These are phyloP conservation scores for Termitomyces sp. DNA, from an alignment of 768 basidiomycete species.

Conservation along the genomic window DNA sequence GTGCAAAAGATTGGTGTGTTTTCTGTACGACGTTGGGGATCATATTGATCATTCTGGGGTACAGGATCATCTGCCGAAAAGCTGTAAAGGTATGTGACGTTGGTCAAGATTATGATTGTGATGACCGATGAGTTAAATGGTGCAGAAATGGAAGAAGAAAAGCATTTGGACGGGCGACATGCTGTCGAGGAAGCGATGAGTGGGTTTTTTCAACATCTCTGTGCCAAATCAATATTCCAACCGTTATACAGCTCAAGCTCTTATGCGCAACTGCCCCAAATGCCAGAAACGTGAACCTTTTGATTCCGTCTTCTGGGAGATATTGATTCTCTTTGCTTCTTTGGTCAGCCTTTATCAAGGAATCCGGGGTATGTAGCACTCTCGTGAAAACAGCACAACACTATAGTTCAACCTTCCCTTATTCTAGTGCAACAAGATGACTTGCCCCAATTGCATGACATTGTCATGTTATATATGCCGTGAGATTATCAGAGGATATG, in stretches of 20 bases:
- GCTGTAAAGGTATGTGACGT: slow-evolving; percentile 56
- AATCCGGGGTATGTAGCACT: slow-evolving; percentile 52
- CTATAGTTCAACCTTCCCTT: background rate
- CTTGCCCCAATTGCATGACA: slow-evolving; percentile 64
- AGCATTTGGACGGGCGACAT: slow-evolving; percentile 68
- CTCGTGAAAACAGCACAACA: background rate
- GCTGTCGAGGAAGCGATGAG: slow-evolving; percentile 92
- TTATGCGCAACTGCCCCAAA: slow-evolving; percentile 86
- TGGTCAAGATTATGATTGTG: background rate
- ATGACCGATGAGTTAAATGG: background rate
- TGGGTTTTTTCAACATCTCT: slow-evolving; percentile 22
- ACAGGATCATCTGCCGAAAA: slow-evolving; percentile 78
- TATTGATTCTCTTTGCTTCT: slow-evolving; percentile 1
- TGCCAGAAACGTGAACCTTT: slow-evolving; percentile 62
- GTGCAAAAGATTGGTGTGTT: slow-evolving; percentile 67
- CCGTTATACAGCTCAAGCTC: slow-evolving; percentile 50
- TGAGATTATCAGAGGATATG: slow-evolving; percentile 64
- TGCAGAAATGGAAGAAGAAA: slow-evolving; percentile 71
- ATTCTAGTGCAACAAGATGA: slow-evolving; percentile 87
- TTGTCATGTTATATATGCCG: slow-evolving; percentile 85
- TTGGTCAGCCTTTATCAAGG: slow-evolving; percentile 71
- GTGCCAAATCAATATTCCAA: slow-evolving; percentile 2
- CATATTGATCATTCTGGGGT: background rate
- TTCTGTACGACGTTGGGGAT: background rate
- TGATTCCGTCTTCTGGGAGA: background rate